Evolutionary conservation across 176 grass and related monocot genomes (phyloP).

Genomic region (Triticum turgidum): DNA sequence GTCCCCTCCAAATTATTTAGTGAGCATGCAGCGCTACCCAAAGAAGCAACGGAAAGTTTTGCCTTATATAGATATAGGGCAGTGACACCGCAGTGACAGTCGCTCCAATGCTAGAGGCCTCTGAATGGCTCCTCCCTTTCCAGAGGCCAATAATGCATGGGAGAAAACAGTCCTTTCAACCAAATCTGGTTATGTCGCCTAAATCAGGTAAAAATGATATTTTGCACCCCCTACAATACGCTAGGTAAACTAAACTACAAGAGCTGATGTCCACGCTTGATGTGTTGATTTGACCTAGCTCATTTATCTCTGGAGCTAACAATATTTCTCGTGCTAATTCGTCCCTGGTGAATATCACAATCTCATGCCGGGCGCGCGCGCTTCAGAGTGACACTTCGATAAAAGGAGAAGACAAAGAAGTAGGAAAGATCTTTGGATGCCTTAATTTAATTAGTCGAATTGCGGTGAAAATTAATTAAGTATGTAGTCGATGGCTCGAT

Average conservation of each 20-base stretch:
- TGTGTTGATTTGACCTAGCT: slow-evolving; percentile 6
- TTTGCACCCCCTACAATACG: not conserved
- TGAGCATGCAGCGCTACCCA: not conserved
- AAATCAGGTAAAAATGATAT: slow-evolving; percentile 36
- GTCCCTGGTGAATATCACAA: not conserved
- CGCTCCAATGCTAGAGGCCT: not conserved
- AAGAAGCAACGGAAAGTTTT: not conserved
- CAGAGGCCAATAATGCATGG: not conserved
- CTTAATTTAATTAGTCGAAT: not conserved
- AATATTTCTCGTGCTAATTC: not conserved
- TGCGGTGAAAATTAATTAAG: not conserved
- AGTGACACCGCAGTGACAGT: not conserved
- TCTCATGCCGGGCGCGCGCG: not conserved
- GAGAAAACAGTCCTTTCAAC: not conserved
- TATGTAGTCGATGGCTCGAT: not conserved
- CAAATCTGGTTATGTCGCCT: slow-evolving; percentile 1
- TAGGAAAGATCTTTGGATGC: not conserved
- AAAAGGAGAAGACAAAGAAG: not conserved
- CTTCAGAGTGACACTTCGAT: not conserved
- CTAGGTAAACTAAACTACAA: not conserved
- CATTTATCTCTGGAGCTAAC: not conserved
- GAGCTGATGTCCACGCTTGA: not conserved
- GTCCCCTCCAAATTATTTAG: not conserved
- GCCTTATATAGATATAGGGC: slow-evolving; percentile 5
- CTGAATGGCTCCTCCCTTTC: not conserved